Base-by-base conservation (phyloP, 1,139 yeast species). In the Pichiaceae sp. region DNA sequence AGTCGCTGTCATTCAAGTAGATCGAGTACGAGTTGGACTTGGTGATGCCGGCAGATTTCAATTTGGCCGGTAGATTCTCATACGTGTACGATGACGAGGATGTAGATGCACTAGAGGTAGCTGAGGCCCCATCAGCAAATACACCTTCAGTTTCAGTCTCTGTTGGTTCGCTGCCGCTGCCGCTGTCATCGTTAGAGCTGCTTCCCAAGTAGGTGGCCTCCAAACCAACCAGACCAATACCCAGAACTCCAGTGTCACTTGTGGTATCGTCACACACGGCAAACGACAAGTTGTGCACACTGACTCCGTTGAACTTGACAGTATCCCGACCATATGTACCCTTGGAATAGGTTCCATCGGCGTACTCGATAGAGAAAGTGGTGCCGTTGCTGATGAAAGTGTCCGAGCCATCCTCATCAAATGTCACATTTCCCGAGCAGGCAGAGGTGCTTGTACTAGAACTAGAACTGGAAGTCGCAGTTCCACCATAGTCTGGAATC, bases 311-410 rank as follows among this genome's bases (percentile, higher is more conserved):
- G 36, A 79, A 52, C 2, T 49, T 46, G 30, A 78, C 58, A 32
- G 59, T 53, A 47, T 82, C 93, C 37, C 62, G 58, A 34, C 80
- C 86, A 81, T 81, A 82, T 38, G 63, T 54, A 32, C 94, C 94
- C 6, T 50, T 43, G 3, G 89, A 86, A 48, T 55, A 63, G 20
- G 84, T 66, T 6, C 56, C 53, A 53, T 83, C 94, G 24, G 78
- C 89, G 49, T 84, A 84, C 23, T 59, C 42, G 47, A 81, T 81
- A 35, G 50, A 52, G 48, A 72, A 72, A 35, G 53, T 56, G 4
- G 79, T 68, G 24, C 60, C 54, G 50, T 76, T 75, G 23, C 61
- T 51, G 24, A 55, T 47, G 56, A 65, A 77, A 15, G 77, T 53
- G 2, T 68, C 45, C 1, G 83, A 75, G 7, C 51, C 41, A 12